Percentiles rank a stretch among this genome's conserved stretches.
phyloP scores from a whole-genome alignment of 2,329 filamentous ascomycete species.

The Arthroderma sp. region DNA sequence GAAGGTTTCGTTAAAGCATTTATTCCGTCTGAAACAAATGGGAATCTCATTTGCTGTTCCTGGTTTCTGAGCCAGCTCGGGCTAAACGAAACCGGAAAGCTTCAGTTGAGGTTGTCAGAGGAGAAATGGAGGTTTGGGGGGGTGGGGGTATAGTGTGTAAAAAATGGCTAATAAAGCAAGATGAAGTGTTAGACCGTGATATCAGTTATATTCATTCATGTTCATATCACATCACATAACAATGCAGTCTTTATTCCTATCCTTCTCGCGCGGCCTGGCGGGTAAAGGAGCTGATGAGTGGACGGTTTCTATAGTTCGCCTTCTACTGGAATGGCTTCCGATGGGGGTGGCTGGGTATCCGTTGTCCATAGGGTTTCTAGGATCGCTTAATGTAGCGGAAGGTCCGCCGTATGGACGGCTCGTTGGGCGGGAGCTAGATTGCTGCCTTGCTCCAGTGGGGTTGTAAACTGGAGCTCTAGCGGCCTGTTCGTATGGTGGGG shows the following conservation, averaged over 20 bases:
- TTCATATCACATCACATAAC: background rate
- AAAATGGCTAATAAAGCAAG: too few relatives aligned
- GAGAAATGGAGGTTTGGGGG: too few relatives aligned
- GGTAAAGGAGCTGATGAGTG: conserved; percentile 6
- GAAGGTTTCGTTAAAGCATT: too few relatives aligned
- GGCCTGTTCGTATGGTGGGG: conserved; percentile 54
- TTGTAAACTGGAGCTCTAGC: conserved; percentile 43
- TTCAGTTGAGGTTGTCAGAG: too few relatives aligned
- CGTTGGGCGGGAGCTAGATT: conserved; percentile 19
- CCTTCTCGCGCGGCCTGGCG: conserved; percentile 15
- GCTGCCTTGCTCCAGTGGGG: conserved; percentile 16
- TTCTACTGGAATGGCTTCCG: conserved; percentile 10
- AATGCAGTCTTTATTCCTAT: conserved; percentile 4
- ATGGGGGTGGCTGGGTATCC: background rate
- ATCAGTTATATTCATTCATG: too few relatives aligned
- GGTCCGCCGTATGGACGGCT: conserved; percentile 21
- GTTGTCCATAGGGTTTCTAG: conserved; percentile 1
- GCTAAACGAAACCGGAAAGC: too few relatives aligned
- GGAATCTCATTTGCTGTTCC: too few relatives aligned
- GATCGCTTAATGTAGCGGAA: conserved; percentile 1
- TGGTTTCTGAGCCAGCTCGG: too few relatives aligned
- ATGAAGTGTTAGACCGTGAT: too few relatives aligned
- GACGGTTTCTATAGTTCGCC: conserved; percentile 7
- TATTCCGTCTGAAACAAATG: too few relatives aligned
- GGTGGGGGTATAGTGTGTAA: too few relatives aligned